phyloP scores from a whole-genome alignment of 2,329 filamentous ascomycete genomes.

The Cercospora janseana region DNA sequence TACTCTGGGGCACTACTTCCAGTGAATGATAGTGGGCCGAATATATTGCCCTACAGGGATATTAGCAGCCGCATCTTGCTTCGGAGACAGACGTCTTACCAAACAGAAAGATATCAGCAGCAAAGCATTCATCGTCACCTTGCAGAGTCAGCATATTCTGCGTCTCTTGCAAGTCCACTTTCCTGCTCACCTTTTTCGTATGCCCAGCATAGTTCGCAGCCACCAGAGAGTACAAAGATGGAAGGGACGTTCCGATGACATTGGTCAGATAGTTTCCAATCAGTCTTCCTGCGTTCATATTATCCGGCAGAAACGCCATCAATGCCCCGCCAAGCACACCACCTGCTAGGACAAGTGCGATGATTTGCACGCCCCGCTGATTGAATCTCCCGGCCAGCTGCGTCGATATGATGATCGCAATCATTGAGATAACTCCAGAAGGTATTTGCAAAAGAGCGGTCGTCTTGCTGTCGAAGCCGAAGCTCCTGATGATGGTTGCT shows the following conservation, averaged over 20 bases:
- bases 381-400: constrained; percentile 34
- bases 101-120: constrained; percentile 35
- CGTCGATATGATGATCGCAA: constrained; percentile 33
- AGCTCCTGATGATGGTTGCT: constrained; percentile 36
- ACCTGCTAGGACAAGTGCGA: constrained; percentile 30
- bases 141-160: background rate
- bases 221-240: constrained; percentile 40
- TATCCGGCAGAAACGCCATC: constrained; percentile 35
- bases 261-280: constrained; percentile 45
- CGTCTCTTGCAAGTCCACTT: too few relatives aligned
- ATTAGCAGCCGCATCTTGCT: too few relatives aligned
- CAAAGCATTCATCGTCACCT: constrained; percentile 57
- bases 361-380: constrained; percentile 32
- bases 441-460: constrained; percentile 52
- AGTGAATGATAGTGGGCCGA: constrained; percentile 43
- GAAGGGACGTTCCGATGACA: constrained; percentile 40
- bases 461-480: constrained; percentile 33
- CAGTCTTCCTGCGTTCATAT: constrained; percentile 47
- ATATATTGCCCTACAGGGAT: constrained; percentile 41
- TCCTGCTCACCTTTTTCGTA: constrained; percentile 56
- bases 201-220: constrained; percentile 62
- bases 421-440: constrained; percentile 54
- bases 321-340: constrained; percentile 34
- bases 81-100: background rate
- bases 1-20: constrained; percentile 40